Base-by-base conservation (phyloP, 2,329 filamentous ascomycete species). In the Sclerotinia subarctica region DNA sequence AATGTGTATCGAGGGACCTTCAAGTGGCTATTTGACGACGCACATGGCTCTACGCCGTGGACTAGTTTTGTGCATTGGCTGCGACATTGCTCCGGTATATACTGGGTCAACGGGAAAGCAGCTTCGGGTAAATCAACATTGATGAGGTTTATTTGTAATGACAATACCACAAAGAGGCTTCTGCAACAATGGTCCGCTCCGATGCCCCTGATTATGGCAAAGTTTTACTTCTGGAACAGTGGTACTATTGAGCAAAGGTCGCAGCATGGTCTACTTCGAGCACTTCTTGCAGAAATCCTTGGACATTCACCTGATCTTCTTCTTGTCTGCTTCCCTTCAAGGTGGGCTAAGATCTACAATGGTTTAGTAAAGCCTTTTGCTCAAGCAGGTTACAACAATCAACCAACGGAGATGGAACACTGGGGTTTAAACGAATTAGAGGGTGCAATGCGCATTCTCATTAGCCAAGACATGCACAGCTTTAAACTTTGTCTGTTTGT, bases 221-320 rank as follows among this genome's bases (percentile, higher is more conserved):
- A 76, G 0, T 83, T 80, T 72, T 83, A 81, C 70, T 82, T 83
- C 68, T 83, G 81, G 81, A 80, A 78, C 2, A 79, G 78, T 24
- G 80, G 79, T 5, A 79, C 78, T 0, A 1, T n/a, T 10, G 52
- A 64, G 6, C 68, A 73, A 19, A 66, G 54, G 51, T 71, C 68
- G 0, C 68, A 68, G 32, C 17, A 2, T 4, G 70, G 71, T 1
- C 47, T 72, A 0, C 47, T 73, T 19, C 68, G 65, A n/a, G 49
- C 68, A 0, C 19, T 73, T 5, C 42, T 71, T 0, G 58, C 44
- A 17, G 17, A 72, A 24, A 46, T 60, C 19, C 58, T 70, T 0
- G 35, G 21, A 5, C 1, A 58, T 3, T 13, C 47, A 0, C 68
- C 54, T 1, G 35, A 38, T 26, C 35, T 67, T 2, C 26, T 67